Base-by-base conservation (phyloP, 176 grass and related monocot genomes). In the Chloris gayana region DNA sequence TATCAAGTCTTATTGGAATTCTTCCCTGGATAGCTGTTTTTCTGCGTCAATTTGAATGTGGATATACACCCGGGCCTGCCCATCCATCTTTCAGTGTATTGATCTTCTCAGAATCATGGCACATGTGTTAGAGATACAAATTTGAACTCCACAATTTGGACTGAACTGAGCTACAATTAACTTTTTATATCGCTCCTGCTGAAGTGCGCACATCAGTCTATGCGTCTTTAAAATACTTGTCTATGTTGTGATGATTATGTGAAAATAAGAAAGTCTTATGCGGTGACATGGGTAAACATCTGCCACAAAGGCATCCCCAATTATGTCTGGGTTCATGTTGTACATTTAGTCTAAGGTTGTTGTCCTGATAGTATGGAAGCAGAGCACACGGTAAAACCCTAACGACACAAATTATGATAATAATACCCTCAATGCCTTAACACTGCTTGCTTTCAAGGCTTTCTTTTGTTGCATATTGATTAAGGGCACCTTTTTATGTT, bases 71-170 rank as follows among this genome's bases (percentile, higher is more conserved):
- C 32, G 3, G 42, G 60, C 14, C 3, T 74, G 26, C 11, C 7
- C n/a, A 32, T 37, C 29, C n/a, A 19, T 86, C 29, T 17, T 87
- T 76, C 39, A 18, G 26, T 82, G 62, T 46, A 8, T 38, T 60
- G 24, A 81, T 18, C 8, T 58, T 38, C 32, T 70, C 4, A 25
- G 24, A 11, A 17, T 38, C 37, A 19, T 56, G 7, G 50, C 61
- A 75, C 77, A 74, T 33, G 37, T 21, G 60, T 49, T 80, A 57
- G 64, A 32, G 51, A 66, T 80, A 67, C 32, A 60, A 22, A 67
- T 70, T 53, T 70, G 24, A 87, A 82, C 65, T 60, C 76, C 69
- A 26, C 26, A 87, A 4, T 73, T 53, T 54, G 27, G 41, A 64
- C 14, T 69, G 51, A 82, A 25, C 11, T 73, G 49, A 65, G 46